Percentiles rank a stretch among this genome's conserved stretches.
These are phyloP conservation scores for Fusarium mangiferae DNA, from an alignment of 2,329 filamentous ascomycete genomes.

Conservation along the genomic window DNA sequence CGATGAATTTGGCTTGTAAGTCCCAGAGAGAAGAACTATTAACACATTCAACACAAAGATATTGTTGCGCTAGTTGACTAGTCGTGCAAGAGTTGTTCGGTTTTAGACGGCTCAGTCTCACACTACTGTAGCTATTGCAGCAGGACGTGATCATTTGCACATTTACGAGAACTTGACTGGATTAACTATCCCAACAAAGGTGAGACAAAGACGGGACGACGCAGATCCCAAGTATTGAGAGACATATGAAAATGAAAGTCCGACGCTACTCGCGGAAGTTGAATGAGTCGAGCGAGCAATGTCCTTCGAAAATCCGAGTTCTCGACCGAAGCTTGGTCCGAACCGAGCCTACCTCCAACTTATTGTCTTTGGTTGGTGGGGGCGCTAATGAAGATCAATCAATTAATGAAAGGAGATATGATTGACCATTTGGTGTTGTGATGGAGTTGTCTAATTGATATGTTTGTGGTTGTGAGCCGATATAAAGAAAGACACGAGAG, in stretches of 20 bases:
- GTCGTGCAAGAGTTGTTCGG: constrained; percentile 4
- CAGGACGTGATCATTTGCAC: constrained; percentile 7
- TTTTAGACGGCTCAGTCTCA: constrained; percentile 22
- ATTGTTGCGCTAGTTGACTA: constrained; percentile 6
- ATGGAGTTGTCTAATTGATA: background rate
- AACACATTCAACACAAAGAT: background rate
- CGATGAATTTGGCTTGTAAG: background rate
- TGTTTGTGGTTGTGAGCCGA: background rate
- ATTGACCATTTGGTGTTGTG: background rate
- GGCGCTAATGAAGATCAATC: constrained; percentile 2
- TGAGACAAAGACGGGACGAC: constrained; percentile 2
- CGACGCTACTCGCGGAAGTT: constrained; percentile 8
- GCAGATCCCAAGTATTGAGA: background rate
- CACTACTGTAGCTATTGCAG: background rate
- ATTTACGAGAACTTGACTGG: background rate
- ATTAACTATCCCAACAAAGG: background rate
- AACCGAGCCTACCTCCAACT: constrained; percentile 25
- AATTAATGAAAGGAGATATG: background rate
- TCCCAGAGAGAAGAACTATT: background rate
- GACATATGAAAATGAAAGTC: background rate
- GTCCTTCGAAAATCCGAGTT: constrained; percentile 25
- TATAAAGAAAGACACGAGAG: background rate
- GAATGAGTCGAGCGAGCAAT: background rate
- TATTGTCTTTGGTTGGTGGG: background rate
- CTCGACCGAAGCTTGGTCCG: constrained; percentile 23